Evolutionary conservation across 768 basidiomycete species (phyloP).

Genomic region (Udeniomyces megalosporus): DNA sequence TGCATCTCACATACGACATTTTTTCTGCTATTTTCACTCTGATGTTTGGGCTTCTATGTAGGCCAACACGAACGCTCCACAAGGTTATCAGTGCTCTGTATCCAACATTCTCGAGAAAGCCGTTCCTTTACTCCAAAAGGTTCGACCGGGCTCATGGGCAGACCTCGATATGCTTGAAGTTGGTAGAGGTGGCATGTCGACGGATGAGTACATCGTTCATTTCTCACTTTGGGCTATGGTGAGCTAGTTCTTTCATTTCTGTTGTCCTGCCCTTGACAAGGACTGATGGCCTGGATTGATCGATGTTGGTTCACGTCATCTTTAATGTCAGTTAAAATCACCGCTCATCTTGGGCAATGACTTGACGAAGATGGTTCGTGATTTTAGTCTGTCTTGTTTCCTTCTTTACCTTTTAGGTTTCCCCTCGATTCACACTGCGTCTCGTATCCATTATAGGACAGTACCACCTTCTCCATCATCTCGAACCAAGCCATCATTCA

Average conservation of each 20-base stretch:
- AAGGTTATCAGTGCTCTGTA: conserved; percentile 15
- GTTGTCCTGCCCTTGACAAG: background rate
- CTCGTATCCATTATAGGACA: background rate
- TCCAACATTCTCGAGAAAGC: conserved; percentile 16
- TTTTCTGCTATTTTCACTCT: too few species aligned
- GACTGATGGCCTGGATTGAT: too few species aligned
- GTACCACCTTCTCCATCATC: background rate
- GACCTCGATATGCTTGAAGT: conserved; percentile 18
- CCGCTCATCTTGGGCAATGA: conserved; percentile 35
- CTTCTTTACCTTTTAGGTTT: too few species aligned
- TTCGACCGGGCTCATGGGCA: conserved; percentile 1
- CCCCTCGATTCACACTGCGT: background rate
- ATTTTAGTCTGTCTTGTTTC: too few species aligned
- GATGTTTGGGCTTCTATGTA: too few species aligned
- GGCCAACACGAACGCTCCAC: background rate
- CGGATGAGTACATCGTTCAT: conserved; percentile 32
- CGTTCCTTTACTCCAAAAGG: conserved; percentile 7
- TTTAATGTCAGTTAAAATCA: conserved; percentile 28
- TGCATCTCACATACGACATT: too few species aligned
- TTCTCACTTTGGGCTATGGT: conserved; percentile 42
- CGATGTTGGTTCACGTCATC: background rate
- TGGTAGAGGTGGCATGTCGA: conserved; percentile 27
- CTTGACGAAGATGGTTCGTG: conserved; percentile 30
- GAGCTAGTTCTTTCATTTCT: background rate
- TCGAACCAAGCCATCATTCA: conserved; percentile 9